Evolutionary conservation across 106 monocot genomes (phyloP).

Genomic region (Apostasia ramifera): DNA sequence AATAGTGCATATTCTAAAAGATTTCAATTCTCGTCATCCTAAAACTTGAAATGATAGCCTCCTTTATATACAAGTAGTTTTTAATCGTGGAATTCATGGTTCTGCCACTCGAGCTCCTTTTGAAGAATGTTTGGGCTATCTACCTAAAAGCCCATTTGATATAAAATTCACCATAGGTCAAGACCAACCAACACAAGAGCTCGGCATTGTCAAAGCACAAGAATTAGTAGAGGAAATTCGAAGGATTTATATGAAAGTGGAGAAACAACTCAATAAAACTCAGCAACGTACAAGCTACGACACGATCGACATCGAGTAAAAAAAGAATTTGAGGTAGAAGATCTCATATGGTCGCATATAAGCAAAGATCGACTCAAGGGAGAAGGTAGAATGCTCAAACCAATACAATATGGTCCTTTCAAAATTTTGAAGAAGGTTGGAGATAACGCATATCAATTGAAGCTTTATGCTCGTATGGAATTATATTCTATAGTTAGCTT

Average conservation of each 20-base stretch:
- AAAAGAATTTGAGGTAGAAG: neutral
- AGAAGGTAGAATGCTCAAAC: neutral
- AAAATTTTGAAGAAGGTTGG: neutral
- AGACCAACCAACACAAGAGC: neutral
- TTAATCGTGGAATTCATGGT: neutral
- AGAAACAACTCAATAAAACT: neutral
- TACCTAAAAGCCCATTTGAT: neutral
- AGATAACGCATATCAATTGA: no score
- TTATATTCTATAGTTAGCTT: no score
- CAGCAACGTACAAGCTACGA: neutral
- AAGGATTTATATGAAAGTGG: neutral
- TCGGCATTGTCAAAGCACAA: neutral
- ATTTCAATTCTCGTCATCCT: neutral
- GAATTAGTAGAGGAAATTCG: neutral
- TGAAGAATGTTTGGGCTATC: neutral
- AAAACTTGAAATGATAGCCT: constrained; percentile 11
- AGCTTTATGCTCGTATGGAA: no score
- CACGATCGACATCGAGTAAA: neutral
- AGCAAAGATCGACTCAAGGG: neutral
- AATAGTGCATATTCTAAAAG: neutral
- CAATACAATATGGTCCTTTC: neutral
- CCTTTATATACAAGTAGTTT: neutral
- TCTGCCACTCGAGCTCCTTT: neutral
- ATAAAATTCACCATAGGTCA: neutral
- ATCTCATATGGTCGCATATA: neutral